Evolutionary conservation across 768 basidiomycete genomes (phyloP).

Genomic region (Galerina marginata): DNA sequence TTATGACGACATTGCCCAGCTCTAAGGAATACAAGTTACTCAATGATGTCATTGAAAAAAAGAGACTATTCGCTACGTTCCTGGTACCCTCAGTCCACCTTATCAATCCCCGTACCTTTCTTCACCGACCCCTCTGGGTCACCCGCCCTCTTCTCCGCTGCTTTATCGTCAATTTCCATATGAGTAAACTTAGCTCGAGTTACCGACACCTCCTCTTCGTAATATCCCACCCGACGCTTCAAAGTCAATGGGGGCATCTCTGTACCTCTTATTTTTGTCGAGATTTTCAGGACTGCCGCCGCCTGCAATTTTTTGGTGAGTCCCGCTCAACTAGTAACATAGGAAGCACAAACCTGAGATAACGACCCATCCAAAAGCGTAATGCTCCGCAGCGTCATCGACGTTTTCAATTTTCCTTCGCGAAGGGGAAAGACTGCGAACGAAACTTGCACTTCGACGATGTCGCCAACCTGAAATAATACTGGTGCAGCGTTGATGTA

Average conservation of each 20-base stretch:
- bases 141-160: too few relatives aligned
- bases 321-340: background rate
- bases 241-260: background rate
- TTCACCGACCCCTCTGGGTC: too few relatives aligned
- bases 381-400: slow-evolving; percentile 11
- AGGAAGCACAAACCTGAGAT: slow-evolving; percentile 17
- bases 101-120: too few relatives aligned
- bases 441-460: slow-evolving; percentile 24
- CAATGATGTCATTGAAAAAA: too few relatives aligned
- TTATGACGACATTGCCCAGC: too few relatives aligned
- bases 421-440: slow-evolving; percentile 14
- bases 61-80: too few relatives aligned
- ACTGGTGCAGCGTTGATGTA: slow-evolving; percentile 7
- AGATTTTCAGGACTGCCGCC: background rate
- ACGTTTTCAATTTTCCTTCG: slow-evolving; percentile 12
- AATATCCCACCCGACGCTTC: slow-evolving; percentile 12
- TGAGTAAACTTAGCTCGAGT: slow-evolving; percentile 7
- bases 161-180: slow-evolving; percentile 9
- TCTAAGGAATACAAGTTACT: too few relatives aligned
- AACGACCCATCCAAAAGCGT: slow-evolving; percentile 20
- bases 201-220: slow-evolving; percentile 7
- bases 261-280: background rate
- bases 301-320: background rate
- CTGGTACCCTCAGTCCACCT: too few relatives aligned
- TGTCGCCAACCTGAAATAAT: slow-evolving; percentile 20